These are phyloP conservation scores for Leishmania amazonensis DNA, from an alignment of 208 protist genomes.

Conservation along the genomic window DNA sequence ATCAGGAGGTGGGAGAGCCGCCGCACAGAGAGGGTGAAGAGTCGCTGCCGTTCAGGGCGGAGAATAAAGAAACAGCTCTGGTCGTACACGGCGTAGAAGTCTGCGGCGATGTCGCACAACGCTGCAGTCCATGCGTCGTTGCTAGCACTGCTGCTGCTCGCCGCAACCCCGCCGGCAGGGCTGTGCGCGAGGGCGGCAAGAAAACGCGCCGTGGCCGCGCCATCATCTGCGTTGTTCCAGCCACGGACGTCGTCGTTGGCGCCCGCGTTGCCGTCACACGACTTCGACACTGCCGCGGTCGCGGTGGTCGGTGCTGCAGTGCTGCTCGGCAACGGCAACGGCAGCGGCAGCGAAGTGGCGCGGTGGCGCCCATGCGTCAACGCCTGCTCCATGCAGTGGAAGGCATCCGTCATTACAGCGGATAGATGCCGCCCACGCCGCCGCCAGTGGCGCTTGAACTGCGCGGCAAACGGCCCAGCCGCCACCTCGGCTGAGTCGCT, in stretches of 20 bases:
- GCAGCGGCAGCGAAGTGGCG: background rate
- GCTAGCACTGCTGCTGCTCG: background rate
- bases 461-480: background rate
- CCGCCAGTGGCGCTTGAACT: constrained; percentile 5
- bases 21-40: constrained; percentile 34
- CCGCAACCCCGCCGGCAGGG: background rate
- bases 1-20: constrained; percentile 35
- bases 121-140: background rate
- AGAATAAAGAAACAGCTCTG: constrained; percentile 67
- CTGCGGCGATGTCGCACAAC: constrained; percentile 17
- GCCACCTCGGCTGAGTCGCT: constrained; percentile 2
- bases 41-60: constrained; percentile 48
- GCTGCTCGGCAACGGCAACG: background rate
- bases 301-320: background rate
- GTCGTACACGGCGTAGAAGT: constrained; percentile 61
- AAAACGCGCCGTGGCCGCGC: background rate
- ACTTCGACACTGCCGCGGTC: background rate
- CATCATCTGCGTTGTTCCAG: background rate
- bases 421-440: constrained; percentile 2
- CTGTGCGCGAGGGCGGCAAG: constrained; percentile 3
- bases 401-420: background rate
- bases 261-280: background rate
- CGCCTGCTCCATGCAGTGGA: background rate
- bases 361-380: background rate
- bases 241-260: background rate